A percentile compares a stretch with the other conserved stretches of the same genome.
These are phyloP conservation scores for Phytophthora fragariaefolia DNA, from an alignment of 352 stramenopile genomes.

Conservation along the genomic window DNA sequence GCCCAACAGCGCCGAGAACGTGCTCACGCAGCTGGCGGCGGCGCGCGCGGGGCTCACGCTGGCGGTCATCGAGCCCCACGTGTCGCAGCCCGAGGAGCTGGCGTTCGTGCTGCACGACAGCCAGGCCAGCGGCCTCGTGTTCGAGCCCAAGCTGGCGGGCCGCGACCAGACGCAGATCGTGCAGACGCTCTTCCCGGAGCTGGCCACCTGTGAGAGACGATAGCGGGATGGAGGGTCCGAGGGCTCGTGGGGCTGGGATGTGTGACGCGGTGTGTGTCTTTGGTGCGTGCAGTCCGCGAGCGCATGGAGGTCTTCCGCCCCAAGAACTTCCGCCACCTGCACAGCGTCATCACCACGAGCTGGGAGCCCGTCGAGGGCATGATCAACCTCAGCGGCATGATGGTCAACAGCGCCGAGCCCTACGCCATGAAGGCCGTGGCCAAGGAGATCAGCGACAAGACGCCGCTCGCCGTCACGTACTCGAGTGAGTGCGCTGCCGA, in stretches of 20 bases:
- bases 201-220: conserved; percentile 64
- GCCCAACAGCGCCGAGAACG: conserved; percentile 83
- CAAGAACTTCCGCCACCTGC: conserved; percentile 81
- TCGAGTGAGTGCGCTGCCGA: conserved; percentile 56
- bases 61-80: conserved; percentile 79
- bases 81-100: conserved; percentile 77
- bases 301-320: conserved; percentile 73
- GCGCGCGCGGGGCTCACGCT: conserved; percentile 85
- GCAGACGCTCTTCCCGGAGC: conserved; percentile 74
- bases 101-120: conserved; percentile 85
- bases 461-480: conserved; percentile 78
- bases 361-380: conserved; percentile 76
- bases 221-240: not conserved
- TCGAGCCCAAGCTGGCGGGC: conserved; percentile 82
- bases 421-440: conserved; percentile 63
- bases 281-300: conserved; percentile 49
- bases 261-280: conserved; percentile 10
- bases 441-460: conserved; percentile 73
- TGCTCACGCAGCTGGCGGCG: conserved; percentile 85
- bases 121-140: conserved; percentile 79
- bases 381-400: conserved; percentile 80
- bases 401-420: conserved; percentile 81
- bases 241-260: not conserved
- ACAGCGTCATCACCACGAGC: conserved; percentile 87
- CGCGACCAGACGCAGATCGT: conserved; percentile 82